A percentile compares a stretch with the other conserved stretches of the same genome.
phyloP scores from a whole-genome alignment of 257 asterid species.

The Scutellaria galericulata region DNA sequence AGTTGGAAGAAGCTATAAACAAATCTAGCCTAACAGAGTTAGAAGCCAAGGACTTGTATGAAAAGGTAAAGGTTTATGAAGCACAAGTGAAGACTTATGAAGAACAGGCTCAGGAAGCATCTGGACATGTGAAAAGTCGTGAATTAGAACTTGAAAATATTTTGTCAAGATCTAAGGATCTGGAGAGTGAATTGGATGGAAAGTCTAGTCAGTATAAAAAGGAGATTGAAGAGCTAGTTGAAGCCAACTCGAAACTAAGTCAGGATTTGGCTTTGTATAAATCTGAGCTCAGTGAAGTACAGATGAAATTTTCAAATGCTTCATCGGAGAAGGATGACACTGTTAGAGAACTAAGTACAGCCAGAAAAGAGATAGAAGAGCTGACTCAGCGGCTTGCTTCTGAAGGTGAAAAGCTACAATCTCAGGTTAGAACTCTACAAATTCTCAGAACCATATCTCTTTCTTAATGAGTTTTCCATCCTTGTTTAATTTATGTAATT shows the following conservation, averaged over 20 bases:
- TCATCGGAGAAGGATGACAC: constrained; percentile 58
- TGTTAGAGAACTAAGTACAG: constrained; percentile 47
- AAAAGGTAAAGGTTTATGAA: constrained; percentile 65
- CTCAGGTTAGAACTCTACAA: constrained; percentile 60
- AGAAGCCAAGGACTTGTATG: constrained; percentile 66
- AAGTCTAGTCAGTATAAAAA: constrained; percentile 49
- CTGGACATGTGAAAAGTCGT: constrained; percentile 49
- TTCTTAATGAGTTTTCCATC: background rate
- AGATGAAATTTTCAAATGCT: constrained; percentile 43
- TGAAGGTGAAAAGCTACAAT: constrained; percentile 72
- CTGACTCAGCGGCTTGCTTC: constrained; percentile 59
- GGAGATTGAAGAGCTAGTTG: constrained; percentile 56
- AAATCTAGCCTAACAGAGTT: constrained; percentile 62
- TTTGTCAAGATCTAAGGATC: constrained; percentile 51
- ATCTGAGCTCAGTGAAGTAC: constrained; percentile 58
- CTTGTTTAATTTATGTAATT: constrained; percentile 23
- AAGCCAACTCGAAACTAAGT: constrained; percentile 63
- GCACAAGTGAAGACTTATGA: constrained; percentile 59
- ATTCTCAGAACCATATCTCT: background rate
- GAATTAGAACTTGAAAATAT: constrained; percentile 64
- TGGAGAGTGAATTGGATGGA: constrained; percentile 59
- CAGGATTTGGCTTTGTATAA: constrained; percentile 59
- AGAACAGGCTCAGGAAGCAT: constrained; percentile 61
- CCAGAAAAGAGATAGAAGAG: constrained; percentile 63
- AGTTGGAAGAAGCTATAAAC: constrained; percentile 67